These are phyloP conservation scores for Parathielavia appendiculata DNA, from an alignment of 495 filamentous ascomycete genomes.

Conservation along the genomic window DNA sequence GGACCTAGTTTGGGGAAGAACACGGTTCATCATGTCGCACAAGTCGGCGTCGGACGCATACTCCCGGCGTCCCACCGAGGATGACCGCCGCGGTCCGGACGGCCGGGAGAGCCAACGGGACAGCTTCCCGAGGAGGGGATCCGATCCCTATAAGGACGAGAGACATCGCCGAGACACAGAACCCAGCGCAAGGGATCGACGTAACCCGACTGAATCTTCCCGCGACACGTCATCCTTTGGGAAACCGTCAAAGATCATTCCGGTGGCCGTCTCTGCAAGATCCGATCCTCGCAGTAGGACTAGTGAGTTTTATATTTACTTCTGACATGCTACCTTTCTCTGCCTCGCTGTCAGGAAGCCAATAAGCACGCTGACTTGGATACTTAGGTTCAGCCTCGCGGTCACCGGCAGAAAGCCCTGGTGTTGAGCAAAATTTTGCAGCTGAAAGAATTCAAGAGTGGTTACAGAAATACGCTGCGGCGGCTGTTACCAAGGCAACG, in stretches of 20 bases:
- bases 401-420: neutral
- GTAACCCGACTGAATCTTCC: neutral
- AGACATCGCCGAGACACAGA: slow-evolving; percentile 14
- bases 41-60: slow-evolving; percentile 20
- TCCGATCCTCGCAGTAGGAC: neutral
- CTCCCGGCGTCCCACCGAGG: slow-evolving; percentile 20
- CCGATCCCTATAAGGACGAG: slow-evolving; percentile 5
- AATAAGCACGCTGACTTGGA: neutral
- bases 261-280: neutral
- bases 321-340: neutral
- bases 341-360: neutral
- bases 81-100: slow-evolving; percentile 21
- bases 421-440: neutral
- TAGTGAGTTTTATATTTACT: neutral
- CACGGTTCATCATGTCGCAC: slow-evolving; percentile 21
- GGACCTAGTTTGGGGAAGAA: neutral
- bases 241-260: neutral
- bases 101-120: slow-evolving; percentile 17
- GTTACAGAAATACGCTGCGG: neutral
- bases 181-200: neutral
- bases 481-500: neutral
- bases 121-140: slow-evolving; percentile 2
- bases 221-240: neutral
- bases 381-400: neutral
- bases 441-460: neutral